These are phyloP conservation scores for Coniosporium apollinis DNA, from an alignment of 495 filamentous ascomycete genomes.

Conservation along the genomic window DNA sequence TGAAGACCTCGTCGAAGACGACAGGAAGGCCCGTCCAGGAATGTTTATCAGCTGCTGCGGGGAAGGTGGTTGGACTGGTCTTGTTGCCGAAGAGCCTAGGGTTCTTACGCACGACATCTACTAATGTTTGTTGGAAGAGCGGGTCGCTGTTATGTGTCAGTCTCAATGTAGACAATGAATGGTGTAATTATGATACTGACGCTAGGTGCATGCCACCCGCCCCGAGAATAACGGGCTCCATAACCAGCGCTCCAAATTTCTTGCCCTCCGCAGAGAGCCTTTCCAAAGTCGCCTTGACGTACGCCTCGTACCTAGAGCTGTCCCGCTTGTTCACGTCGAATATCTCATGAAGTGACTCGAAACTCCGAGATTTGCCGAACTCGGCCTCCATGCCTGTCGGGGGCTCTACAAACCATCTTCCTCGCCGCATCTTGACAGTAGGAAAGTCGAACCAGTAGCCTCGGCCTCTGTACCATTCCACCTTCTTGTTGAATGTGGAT, in stretches of 20 bases:
- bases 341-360: slow-evolving; percentile 35
- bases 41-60: slow-evolving; percentile 6
- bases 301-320: slow-evolving; percentile 34
- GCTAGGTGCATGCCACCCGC: slow-evolving; percentile 65
- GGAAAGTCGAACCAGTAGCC: slow-evolving; percentile 68
- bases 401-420: slow-evolving; percentile 43
- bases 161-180: slow-evolving; percentile 1
- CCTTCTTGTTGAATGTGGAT: slow-evolving; percentile 51
- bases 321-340: slow-evolving; percentile 42
- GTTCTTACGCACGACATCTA: slow-evolving; percentile 41
- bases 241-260: slow-evolving; percentile 55
- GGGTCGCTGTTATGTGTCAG: slow-evolving; percentile 38
- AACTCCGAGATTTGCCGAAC: slow-evolving; percentile 30
- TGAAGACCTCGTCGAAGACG: slow-evolving; percentile 70
- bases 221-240: slow-evolving; percentile 60
- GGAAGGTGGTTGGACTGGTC: slow-evolving; percentile 4
- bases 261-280: slow-evolving; percentile 34
- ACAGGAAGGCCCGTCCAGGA: slow-evolving; percentile 56
- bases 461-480: slow-evolving; percentile 60
- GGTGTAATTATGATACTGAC: slow-evolving; percentile 28
- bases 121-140: slow-evolving; percentile 54
- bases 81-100: slow-evolving; percentile 29
- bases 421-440: slow-evolving; percentile 41
- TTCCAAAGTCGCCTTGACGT: slow-evolving; percentile 37
- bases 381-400: slow-evolving; percentile 30